Evolutionary conservation across 306 rosid species (phyloP).

Genomic region (Geum urbanum): DNA sequence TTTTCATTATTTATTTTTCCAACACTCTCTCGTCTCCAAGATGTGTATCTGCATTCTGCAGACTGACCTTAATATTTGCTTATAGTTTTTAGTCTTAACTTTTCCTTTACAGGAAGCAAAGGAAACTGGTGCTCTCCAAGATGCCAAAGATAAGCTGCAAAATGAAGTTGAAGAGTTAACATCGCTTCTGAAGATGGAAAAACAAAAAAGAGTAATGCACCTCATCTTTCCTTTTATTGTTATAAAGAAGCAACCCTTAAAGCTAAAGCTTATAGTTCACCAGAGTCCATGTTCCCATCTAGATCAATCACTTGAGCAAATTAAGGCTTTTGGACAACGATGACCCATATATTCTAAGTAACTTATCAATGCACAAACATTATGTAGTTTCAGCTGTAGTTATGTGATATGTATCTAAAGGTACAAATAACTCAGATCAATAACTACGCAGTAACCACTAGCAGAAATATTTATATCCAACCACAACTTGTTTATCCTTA

Average conservation of each 20-base stretch:
- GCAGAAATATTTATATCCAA: background rate
- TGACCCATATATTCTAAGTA: background rate
- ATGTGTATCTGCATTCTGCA: too few relatives aligned
- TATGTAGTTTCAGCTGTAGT: background rate
- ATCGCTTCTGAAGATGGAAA: conserved; percentile 56
- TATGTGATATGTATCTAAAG: background rate
- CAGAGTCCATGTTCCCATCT: background rate
- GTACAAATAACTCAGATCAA: background rate
- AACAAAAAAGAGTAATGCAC: conserved; percentile 61
- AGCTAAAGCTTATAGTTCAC: background rate
- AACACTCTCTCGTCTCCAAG: too few relatives aligned
- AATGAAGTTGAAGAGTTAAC: conserved; percentile 83
- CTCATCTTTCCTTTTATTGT: background rate
- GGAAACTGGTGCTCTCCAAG: conserved; percentile 88
- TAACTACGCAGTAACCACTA: background rate
- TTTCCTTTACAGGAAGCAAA: conserved; percentile 64
- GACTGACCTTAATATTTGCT: background rate
- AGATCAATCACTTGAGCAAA: background rate
- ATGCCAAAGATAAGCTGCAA: conserved; percentile 73
- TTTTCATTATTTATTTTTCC: background rate
- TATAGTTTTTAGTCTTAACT: background rate
- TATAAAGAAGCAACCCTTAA: background rate
- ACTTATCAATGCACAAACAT: background rate
- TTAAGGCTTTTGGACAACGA: background rate
- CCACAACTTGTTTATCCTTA: background rate